Percentiles rank a stretch among this genome's conserved stretches.
Conservation (phyloP, 768 basidiomycete genomes). For the Russula sp. region DNA sequence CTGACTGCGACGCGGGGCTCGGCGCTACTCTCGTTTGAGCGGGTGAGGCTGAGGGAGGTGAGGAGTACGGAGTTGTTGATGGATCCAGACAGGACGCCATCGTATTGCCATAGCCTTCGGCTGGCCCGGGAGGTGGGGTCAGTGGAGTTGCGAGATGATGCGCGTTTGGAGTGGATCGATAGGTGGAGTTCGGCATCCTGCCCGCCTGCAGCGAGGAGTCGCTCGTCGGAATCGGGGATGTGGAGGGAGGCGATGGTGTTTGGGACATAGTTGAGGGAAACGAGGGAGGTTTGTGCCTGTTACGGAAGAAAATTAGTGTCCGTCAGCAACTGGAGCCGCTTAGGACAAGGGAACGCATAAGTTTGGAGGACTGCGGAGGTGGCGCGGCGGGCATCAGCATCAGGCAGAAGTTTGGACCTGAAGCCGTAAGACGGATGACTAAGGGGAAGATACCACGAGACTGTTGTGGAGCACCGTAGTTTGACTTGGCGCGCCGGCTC, state of each 20-base stretch:
- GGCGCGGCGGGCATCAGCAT: not conserved
- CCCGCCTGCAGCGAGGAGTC: constrained; percentile 70
- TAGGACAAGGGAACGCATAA: not conserved
- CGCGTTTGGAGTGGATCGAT: constrained; percentile 38
- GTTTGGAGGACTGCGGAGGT: constrained; percentile 4
- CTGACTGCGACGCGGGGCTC: constrained; percentile 77
- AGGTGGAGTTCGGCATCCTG: constrained; percentile 68
- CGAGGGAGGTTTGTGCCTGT: constrained; percentile 40
- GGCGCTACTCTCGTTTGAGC: constrained; percentile 54
- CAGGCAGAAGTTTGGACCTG: not conserved
- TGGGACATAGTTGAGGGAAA: constrained; percentile 51
- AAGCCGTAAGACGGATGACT: not conserved
- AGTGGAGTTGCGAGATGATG: constrained; percentile 14
- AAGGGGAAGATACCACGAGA: not conserved
- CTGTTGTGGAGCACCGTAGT: not conserved
- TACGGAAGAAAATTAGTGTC: not conserved
- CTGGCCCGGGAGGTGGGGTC: constrained; percentile 16
- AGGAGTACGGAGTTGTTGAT: constrained; percentile 80
- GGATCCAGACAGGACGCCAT: constrained; percentile 50
- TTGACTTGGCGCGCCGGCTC: not conserved
- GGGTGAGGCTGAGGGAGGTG: constrained; percentile 55
- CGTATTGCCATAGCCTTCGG: constrained; percentile 46
- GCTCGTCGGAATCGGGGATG: constrained; percentile 46
- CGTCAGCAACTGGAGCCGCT: not conserved
- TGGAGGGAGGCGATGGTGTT: constrained; percentile 57